phyloP scores from a whole-genome alignment of 2,329 filamentous ascomycete genomes.

The Pestalotiopsis sp. region DNA sequence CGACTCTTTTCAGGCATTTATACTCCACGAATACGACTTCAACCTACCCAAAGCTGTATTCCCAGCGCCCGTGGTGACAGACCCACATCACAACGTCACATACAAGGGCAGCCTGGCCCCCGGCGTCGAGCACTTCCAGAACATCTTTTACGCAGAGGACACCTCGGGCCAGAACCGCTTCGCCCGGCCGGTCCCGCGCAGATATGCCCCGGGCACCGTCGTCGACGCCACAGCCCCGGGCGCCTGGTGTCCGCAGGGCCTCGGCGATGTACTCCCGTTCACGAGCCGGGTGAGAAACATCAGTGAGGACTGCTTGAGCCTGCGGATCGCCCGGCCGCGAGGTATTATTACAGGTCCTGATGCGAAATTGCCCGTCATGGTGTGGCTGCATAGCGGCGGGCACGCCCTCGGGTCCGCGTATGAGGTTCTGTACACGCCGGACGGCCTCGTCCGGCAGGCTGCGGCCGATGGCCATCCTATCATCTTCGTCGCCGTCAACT shows the following conservation, averaged over 20 bases:
- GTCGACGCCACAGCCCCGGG: constrained; percentile 26
- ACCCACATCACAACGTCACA: constrained; percentile 13
- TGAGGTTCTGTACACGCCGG: neutral
- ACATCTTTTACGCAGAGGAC: constrained; percentile 33
- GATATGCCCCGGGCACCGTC: constrained; percentile 20
- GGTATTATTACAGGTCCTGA: constrained; percentile 12
- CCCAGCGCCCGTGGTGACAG: neutral
- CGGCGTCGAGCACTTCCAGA: constrained; percentile 33
- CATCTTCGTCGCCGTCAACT: constrained; percentile 2
- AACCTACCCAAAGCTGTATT: neutral
- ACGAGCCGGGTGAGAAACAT: neutral
- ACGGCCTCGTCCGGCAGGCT: neutral
- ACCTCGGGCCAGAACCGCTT: constrained; percentile 32
- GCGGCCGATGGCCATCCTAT: neutral
- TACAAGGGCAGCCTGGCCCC: constrained; percentile 27
- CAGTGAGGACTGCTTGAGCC: neutral
- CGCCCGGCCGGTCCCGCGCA: constrained; percentile 28
- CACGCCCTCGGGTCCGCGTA: neutral
- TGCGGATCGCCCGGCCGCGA: constrained; percentile 22
- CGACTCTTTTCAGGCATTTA: neutral
- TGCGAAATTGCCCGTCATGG: constrained; percentile 24
- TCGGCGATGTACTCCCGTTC: neutral
- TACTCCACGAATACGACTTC: neutral
- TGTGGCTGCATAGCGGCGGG: constrained; percentile 26
- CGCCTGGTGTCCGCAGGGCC: neutral